These are phyloP conservation scores for Solanum appendiculatum DNA, from an alignment of 257 asterid genomes.

Conservation along the genomic window DNA sequence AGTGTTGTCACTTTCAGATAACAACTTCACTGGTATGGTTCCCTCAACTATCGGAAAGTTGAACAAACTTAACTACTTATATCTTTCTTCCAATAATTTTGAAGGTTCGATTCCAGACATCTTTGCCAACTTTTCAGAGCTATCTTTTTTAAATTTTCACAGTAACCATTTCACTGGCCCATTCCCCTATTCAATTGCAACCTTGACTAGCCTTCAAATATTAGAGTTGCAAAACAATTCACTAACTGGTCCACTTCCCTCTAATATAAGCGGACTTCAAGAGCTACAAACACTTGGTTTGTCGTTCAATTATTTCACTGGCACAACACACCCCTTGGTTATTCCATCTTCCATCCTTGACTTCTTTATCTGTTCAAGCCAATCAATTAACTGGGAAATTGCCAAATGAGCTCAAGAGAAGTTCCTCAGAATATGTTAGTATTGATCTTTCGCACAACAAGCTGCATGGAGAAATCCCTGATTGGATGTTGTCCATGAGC, in stretches of 20 bases:
- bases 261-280: neutral
- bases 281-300: neutral
- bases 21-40: neutral
- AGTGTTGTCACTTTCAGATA: neutral
- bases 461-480: neutral
- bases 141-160: neutral
- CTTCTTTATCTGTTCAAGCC: neutral
- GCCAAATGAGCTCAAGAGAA: neutral
- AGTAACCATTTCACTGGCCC: neutral
- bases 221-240: neutral
- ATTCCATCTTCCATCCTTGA: neutral
- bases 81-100: neutral
- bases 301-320: neutral
- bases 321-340: neutral
- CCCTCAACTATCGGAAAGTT: neutral
- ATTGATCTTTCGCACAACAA: neutral
- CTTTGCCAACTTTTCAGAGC: neutral
- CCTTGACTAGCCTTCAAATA: neutral
- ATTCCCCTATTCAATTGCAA: neutral
- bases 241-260: neutral
- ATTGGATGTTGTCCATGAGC: neutral
- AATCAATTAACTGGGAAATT: neutral
- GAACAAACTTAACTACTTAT: neutral
- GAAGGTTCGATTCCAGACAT: neutral
- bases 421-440: too few species aligned